A percentile compares a stretch with the other conserved stretches of the same genome.
Evolutionary conservation across 768 basidiomycete genomes (phyloP).

Genomic region (Thelephora ganbajun): DNA sequence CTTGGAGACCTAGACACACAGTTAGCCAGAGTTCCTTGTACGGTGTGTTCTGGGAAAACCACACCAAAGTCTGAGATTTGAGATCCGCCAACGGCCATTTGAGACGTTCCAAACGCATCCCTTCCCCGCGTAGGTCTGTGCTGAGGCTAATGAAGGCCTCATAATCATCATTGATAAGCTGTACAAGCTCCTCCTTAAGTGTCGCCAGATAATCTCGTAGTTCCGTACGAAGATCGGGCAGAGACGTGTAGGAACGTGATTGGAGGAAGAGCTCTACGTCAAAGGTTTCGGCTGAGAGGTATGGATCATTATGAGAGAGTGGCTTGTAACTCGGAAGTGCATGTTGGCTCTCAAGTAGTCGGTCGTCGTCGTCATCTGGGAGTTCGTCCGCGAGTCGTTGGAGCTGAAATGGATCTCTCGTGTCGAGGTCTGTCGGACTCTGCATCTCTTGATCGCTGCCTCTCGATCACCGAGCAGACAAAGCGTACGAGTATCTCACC

Average conservation of each 20-base stretch:
- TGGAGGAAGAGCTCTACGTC: slow-evolving; percentile 80
- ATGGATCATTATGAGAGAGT: slow-evolving; percentile 67
- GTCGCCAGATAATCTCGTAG: slow-evolving; percentile 71
- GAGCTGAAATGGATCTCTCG: slow-evolving; percentile 48
- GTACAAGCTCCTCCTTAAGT: slow-evolving; percentile 87
- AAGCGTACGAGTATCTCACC: no score
- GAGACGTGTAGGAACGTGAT: slow-evolving; percentile 70
- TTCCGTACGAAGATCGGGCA: slow-evolving; percentile 79
- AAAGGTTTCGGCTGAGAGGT: slow-evolving; percentile 56
- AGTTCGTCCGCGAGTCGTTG: slow-evolving; percentile 66
- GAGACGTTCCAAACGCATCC: slow-evolving; percentile 51
- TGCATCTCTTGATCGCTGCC: no score
- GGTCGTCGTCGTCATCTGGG: slow-evolving; percentile 32
- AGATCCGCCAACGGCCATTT: slow-evolving; percentile 54
- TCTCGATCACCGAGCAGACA: no score
- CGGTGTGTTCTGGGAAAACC: slow-evolving; percentile 14
- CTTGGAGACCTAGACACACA: slow-evolving; percentile 37
- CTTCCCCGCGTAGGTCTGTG: slow-evolving; percentile 82
- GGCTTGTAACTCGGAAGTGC: slow-evolving; percentile 55
- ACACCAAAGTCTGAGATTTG: slow-evolving; percentile 52
- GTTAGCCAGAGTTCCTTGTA: background rate
- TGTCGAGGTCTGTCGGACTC: background rate
- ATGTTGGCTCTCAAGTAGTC: slow-evolving; percentile 13
- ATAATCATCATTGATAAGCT: slow-evolving; percentile 95
- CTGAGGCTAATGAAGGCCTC: slow-evolving; percentile 95